phyloP scores from a whole-genome alignment of 805 yeast genomes.

The Metschnikowia similis region DNA sequence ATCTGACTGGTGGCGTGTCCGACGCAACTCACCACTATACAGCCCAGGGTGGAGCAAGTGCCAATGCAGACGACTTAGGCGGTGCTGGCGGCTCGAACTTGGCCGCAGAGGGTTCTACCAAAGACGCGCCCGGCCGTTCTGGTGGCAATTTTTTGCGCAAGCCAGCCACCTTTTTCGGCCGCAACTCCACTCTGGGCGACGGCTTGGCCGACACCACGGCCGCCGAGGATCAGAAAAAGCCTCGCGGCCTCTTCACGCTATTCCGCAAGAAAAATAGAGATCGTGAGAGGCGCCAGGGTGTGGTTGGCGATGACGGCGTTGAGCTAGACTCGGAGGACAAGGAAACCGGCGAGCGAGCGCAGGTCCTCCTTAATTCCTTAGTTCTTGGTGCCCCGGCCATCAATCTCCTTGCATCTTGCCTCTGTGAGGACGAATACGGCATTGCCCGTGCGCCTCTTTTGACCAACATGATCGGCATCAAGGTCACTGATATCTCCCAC shows the following conservation, averaged over 20 bases:
- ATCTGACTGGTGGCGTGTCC: too few species aligned
- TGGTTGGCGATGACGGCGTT: constrained; percentile 12
- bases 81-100: neutral
- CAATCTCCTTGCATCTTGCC: constrained; percentile 66
- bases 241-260: constrained; percentile 19
- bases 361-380: constrained; percentile 38
- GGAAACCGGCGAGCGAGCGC: constrained; percentile 36
- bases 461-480: constrained; percentile 65
- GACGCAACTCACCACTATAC: neutral
- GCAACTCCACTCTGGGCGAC: constrained; percentile 8
- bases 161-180: constrained; percentile 11
- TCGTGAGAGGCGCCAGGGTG: constrained; percentile 18
- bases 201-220: constrained; percentile 9
- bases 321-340: constrained; percentile 21
- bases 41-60: neutral
- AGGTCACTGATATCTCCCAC: constrained; percentile 49
- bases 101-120: neutral
- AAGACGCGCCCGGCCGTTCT: neutral
- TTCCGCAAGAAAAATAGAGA: constrained; percentile 26
- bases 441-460: constrained; percentile 78
- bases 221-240: constrained; percentile 17
- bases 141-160: constrained; percentile 6
- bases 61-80: neutral
- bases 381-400: constrained; percentile 71
- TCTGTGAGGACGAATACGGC: constrained; percentile 73